Evolutionary conservation across 2,329 filamentous ascomycete genomes (phyloP), one percentile per base, ranked within the genome.

Genomic region (Monilinia aucupariae): DNA sequence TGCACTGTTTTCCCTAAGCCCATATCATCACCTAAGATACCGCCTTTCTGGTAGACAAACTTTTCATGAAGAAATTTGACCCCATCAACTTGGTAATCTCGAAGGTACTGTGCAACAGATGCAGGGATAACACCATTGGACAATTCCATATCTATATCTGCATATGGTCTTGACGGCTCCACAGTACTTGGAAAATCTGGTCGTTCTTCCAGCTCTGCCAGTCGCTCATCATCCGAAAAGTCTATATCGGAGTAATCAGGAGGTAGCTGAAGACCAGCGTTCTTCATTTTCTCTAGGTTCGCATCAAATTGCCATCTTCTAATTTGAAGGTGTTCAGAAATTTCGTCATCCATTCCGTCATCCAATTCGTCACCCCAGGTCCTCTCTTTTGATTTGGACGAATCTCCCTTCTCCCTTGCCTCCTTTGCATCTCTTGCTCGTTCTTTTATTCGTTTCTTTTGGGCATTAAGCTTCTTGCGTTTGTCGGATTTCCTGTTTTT

Each of bases 1-100:
- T 99, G 94, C 2, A 99, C 91, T 0, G 94, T 99, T 76, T 99
- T 99, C 0, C 94, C 94, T 39, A 99, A 76, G 10, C 93, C 93
- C 93, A 97, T 97, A 71, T 97, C 93, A 72, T 97, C 93, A 6
- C 93, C 69, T 0, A 97, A 81, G 22, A 97, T 90, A 20, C 65
- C 65, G 0, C 94, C 94, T 69, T 88, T 88, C 72, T 99, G 94
- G 68, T 91, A 93, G 4, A 97, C 88, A 72, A 97, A 97, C 27
- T 90, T 82, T 64, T 90, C 84, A 73, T 97, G 92, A 9, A 99
- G 80, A 71, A 97, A 97, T 39, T 84, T 82, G 17, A 89, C 90
- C 6, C 94, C 94, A 34, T 89, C 83, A 1, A 97, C 81, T 74
- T 99, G 94, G 71, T 99, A 99, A 67, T 92, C 90, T 64, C 94